Evolutionary conservation across 2,329 filamentous ascomycete species (phyloP).

Genomic region (Didymella arachidicola): DNA sequence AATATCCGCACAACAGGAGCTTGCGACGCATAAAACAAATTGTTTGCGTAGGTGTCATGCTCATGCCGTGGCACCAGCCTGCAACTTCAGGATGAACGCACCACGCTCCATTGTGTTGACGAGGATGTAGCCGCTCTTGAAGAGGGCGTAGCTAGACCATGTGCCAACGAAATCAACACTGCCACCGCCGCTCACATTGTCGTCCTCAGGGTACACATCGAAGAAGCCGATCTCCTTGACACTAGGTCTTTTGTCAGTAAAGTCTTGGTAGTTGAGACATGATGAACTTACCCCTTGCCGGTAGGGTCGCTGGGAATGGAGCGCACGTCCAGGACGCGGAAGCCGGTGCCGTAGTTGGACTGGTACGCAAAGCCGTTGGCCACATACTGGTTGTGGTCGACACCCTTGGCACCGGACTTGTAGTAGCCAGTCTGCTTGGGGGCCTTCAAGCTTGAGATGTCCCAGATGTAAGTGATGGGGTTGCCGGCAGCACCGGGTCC

Average conservation of each 20-base stretch:
- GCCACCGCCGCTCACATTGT: slow-evolving; percentile 50
- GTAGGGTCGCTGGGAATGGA: slow-evolving; percentile 53
- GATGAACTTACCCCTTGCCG: slow-evolving; percentile 33
- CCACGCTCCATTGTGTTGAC: slow-evolving; percentile 54
- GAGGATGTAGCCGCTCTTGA: slow-evolving; percentile 51
- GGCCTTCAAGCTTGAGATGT: slow-evolving; percentile 44
- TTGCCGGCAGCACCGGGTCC: slow-evolving; percentile 46
- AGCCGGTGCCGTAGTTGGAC: slow-evolving; percentile 54
- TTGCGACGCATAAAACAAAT: slow-evolving; percentile 4
- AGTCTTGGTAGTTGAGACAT: neutral
- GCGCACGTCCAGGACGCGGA: slow-evolving; percentile 53
- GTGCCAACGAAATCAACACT: slow-evolving; percentile 54
- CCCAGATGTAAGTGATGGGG: slow-evolving; percentile 52
- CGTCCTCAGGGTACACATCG: slow-evolving; percentile 56
- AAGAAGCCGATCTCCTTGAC: neutral
- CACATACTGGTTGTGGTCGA: slow-evolving; percentile 60
- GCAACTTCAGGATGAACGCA: slow-evolving; percentile 48
- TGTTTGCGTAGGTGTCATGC: neutral
- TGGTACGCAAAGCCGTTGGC: slow-evolving; percentile 54
- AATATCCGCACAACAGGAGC: neutral
- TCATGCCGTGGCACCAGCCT: slow-evolving; percentile 33
- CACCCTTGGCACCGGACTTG: slow-evolving; percentile 49
- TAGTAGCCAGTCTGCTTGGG: slow-evolving; percentile 50
- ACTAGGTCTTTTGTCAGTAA: neutral
- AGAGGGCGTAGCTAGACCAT: slow-evolving; percentile 54